Base-by-base conservation (phyloP, 106 monocot genomes). In the Platanthera guangdongensis region DNA sequence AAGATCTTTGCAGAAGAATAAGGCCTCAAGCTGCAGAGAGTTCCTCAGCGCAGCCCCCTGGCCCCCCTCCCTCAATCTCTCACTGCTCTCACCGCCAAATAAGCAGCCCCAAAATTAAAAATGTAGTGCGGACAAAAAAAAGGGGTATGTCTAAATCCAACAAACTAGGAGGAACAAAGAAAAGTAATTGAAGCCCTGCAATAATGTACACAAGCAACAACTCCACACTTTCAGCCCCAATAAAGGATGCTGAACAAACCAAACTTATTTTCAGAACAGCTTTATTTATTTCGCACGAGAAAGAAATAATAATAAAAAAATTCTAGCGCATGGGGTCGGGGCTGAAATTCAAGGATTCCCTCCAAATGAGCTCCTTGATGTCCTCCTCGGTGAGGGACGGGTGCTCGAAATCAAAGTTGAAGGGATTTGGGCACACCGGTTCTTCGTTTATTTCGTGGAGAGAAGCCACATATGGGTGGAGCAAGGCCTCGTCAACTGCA, bases 331-430 rank as follows among this genome's bases (percentile, higher is more conserved):
- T 28, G 71, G 83, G 86, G 49, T 86, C 91, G 9, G 94, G 91
- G 75, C 91, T 89, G 82, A 87, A 91, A n/a, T 55, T 80, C 65
- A 91, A 73, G 63, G 89, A 79, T 79, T 94, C 94, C 72, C 77
- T 91, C 91, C 87, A 94, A 16, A 94, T 89, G 52, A 89, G 86
- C 75, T 94, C 94, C 73, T 87, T 94, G 80, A 94, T 91, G 75
- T 94, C 81, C 71, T 91, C 94, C 79, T 94, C 94, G 13, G 85
- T 89, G 52, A 91, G 86, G 14, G 91, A 89, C 52, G 91, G 88
- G 62, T 91, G 89, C 85, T 94, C 94, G 76, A 94, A 94, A 81
- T 94, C 94, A 76, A 94, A 91, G 78, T 52, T 87, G 75, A 94
- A 89, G 13, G 81, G 80, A 16, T 81, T 68, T 3, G 79, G 82